Evolutionary conservation across 2,329 filamentous ascomycete species (phyloP), one percentile per base, ranked within the genome.

Genomic region (Didymella pomorum): DNA sequence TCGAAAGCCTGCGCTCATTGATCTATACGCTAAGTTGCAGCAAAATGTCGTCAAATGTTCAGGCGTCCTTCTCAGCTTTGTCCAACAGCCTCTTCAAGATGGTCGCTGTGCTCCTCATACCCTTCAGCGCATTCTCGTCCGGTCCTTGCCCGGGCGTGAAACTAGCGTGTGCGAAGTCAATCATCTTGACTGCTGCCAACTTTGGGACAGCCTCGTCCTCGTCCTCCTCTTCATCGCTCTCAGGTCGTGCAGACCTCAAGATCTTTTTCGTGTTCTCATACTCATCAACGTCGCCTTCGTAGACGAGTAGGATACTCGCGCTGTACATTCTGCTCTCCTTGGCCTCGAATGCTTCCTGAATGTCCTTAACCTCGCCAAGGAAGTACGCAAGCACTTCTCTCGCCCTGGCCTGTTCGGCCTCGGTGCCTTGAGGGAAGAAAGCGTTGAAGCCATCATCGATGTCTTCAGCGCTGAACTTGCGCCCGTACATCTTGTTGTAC

Each of bases 131-230:
- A 71, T 98, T 98, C 78, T 96, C 89, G 74, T 99, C 95, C 0
- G 90, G 89, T 0, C 94, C 94, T 69, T 89, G 79, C 1, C 92
- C 92, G 0, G 91, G 90, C 1, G 87, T 89, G 88, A 90, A 98
- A 48, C 82, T 80, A 11, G 95, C 95, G 77, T 99, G 95, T 1
- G 95, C 95, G 82, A 99, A 99, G 76, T 99, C 95, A 68, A 99
- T 99, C 63, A 99, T 83, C 73, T 94, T 95, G 48, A 97, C 83
- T 12, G 87, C 85, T 70, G 89, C 92, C 42, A 96, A 86, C 68
- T 88, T 88, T 0, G 89, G 89, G 14, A 73, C 51, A 39, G 66
- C 68, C 29, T 73, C 71, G 60, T 80, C 80, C 1, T 84, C 78
- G 10, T 80, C 80, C n/a, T 80, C 79, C 20, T 77, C 76, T 47